Evolutionary conservation across 2,329 filamentous ascomycete genomes (phyloP).

Genomic region (Phialocephala sp.): DNA sequence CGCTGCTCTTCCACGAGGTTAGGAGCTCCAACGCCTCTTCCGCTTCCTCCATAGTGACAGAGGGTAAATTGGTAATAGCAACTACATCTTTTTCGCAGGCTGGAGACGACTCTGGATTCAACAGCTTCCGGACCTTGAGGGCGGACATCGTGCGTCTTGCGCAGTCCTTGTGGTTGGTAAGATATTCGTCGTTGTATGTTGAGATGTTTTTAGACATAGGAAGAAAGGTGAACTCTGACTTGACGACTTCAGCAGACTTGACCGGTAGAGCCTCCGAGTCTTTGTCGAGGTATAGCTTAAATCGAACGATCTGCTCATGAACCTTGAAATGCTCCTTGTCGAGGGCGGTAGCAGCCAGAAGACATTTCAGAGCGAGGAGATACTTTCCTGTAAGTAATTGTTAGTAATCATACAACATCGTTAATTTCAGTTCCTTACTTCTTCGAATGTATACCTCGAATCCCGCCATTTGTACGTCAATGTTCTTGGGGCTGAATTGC

Average conservation of each 20-base stretch:
- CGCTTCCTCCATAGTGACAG: slow-evolving; percentile 61
- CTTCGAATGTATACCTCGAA: slow-evolving; percentile 89
- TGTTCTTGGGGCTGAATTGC: slow-evolving; percentile 79
- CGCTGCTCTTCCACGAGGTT: slow-evolving; percentile 55
- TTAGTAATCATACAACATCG: slow-evolving; percentile 37
- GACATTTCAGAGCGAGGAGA: slow-evolving; percentile 83
- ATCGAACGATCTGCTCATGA: slow-evolving; percentile 75
- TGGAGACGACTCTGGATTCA: slow-evolving; percentile 61
- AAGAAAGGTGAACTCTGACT: slow-evolving; percentile 67
- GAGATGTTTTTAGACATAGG: slow-evolving; percentile 63
- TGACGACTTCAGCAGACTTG: slow-evolving; percentile 72
- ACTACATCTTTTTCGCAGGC: slow-evolving; percentile 67
- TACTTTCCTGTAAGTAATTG: slow-evolving; percentile 70
- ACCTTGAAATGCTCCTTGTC: slow-evolving; percentile 73
- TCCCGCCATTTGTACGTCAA: slow-evolving; percentile 82
- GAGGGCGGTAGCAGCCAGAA: slow-evolving; percentile 74
- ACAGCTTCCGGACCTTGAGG: slow-evolving; percentile 61
- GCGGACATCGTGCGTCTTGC: slow-evolving; percentile 67
- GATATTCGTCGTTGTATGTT: slow-evolving; percentile 70
- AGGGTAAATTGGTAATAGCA: slow-evolving; percentile 59
- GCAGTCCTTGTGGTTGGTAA: slow-evolving; percentile 66
- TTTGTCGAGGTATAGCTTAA: slow-evolving; percentile 66
- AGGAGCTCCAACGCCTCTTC: slow-evolving; percentile 57
- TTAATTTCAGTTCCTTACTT: slow-evolving; percentile 60
- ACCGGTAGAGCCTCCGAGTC: slow-evolving; percentile 64